Conservation (phyloP, 2,329 filamentous ascomycete species). For the Venturia carpophila region DNA sequence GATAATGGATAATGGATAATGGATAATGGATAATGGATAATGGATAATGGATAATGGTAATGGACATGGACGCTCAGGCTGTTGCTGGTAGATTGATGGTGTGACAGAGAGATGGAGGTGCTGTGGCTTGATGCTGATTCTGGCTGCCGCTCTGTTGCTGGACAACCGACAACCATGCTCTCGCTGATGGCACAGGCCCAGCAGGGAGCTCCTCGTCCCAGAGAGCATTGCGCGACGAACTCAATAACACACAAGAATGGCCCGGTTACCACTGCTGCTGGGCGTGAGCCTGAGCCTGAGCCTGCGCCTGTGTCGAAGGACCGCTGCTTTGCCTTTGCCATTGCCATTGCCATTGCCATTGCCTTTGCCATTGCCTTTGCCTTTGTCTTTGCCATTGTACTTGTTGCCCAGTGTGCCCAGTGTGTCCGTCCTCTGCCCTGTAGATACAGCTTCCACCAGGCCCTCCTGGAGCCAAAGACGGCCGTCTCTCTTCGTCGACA, state of each 20-base stretch:
- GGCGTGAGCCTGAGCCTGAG: too few relatives aligned
- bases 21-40: too few relatives aligned
- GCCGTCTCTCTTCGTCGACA: too few relatives aligned
- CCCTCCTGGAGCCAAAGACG: too few relatives aligned
- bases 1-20: too few relatives aligned
- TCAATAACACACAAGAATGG: conserved; percentile 6
- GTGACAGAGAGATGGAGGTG: conserved; percentile 14
- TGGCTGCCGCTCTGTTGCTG: not conserved
- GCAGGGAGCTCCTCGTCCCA: conserved; percentile 14
- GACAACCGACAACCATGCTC: conserved; percentile 7
- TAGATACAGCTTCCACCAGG: not conserved
- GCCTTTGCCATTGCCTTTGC: not conserved
- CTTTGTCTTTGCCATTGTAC: not conserved
- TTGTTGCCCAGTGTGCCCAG: not conserved
- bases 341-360: too few relatives aligned
- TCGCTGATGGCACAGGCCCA: not conserved
- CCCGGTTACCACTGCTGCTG: not conserved
- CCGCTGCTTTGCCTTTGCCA: not conserved
- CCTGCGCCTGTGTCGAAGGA: too few relatives aligned
- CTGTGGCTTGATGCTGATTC: conserved; percentile 14
- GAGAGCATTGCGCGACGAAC: conserved; percentile 6
- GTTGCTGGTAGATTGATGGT: conserved; percentile 15
- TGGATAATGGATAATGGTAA: too few relatives aligned
- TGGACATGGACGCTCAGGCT: not conserved
- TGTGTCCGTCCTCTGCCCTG: not conserved